A percentile compares a stretch with the other conserved stretches of the same genome.
These are phyloP conservation scores for Plantago elongata DNA, from an alignment of 257 asterid species.

Conservation along the genomic window DNA sequence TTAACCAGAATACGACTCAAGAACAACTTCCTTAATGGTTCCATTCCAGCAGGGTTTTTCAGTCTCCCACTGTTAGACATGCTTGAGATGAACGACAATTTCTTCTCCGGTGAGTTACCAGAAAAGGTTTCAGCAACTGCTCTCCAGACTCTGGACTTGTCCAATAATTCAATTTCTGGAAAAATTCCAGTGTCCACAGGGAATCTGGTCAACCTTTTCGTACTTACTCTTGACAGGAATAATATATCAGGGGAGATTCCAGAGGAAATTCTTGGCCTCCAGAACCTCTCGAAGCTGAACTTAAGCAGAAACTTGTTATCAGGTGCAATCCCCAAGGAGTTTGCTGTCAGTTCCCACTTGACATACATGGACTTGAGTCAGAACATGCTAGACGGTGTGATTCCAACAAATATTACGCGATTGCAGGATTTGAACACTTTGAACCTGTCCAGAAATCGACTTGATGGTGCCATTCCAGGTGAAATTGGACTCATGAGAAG, in stretches of 20 bases:
- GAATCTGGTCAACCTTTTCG: constrained; percentile 40
- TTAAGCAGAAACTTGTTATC: constrained; percentile 52
- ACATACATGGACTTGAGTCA: constrained; percentile 46
- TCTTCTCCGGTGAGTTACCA: constrained; percentile 63
- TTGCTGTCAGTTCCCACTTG: constrained; percentile 28
- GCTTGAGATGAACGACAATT: constrained; percentile 57
- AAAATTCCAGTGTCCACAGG: constrained; percentile 49
- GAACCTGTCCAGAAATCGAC: constrained; percentile 58
- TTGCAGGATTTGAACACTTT: constrained; percentile 52
- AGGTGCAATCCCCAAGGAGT: constrained; percentile 53
- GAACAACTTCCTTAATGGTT: constrained; percentile 61
- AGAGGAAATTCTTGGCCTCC: constrained; percentile 35
- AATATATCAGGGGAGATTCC: constrained; percentile 60
- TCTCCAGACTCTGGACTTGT: constrained; percentile 43
- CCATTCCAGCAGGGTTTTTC: constrained; percentile 59
- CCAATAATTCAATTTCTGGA: constrained; percentile 55
- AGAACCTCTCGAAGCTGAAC: constrained; percentile 42
- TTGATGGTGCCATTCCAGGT: constrained; percentile 51
- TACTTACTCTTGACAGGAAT: constrained; percentile 49
- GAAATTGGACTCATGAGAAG: constrained; percentile 65
- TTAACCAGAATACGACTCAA: constrained; percentile 37
- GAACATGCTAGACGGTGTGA: constrained; percentile 41
- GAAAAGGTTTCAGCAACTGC: constrained; percentile 28
- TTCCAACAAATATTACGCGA: constrained; percentile 39
- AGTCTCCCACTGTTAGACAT: constrained; percentile 45